These are phyloP conservation scores for Obelidium mucronatum DNA, from an alignment of 192 early-diverging fungal genomes.

Conservation along the genomic window DNA sequence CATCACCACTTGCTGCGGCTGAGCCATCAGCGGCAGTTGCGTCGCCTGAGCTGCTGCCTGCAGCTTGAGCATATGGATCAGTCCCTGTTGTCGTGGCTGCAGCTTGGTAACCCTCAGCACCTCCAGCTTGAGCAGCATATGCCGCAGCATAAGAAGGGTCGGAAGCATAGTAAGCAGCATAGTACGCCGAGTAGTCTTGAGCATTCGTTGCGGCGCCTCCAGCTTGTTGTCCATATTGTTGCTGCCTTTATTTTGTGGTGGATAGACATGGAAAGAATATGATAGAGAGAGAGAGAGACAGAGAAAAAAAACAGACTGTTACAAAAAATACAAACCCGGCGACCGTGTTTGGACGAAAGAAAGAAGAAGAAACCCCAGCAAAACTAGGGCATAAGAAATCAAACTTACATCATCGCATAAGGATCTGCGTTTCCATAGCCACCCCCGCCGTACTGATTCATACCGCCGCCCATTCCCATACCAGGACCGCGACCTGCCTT, in stretches of 20 bases:
- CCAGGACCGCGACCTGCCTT: slow-evolving; percentile 6
- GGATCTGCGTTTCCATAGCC: neutral
- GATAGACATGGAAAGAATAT: no score
- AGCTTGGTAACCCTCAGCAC: neutral
- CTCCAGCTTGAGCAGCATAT: neutral
- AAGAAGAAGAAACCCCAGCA: no score
- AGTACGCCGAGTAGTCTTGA: no score
- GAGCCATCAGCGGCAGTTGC: neutral
- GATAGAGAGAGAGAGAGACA: no score
- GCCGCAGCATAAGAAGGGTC: neutral
- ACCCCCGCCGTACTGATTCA: neutral
- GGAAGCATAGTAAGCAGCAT: no score
- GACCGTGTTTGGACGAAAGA: no score
- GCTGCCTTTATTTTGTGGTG: no score
- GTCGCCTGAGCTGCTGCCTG: slow-evolving; percentile 3
- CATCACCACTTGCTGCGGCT: slow-evolving; percentile 15
- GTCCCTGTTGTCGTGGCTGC: neutral
- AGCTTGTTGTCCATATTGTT: no score
- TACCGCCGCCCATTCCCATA: neutral
- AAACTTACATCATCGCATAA: neutral
- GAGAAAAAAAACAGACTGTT: no score
- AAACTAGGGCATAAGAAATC: no score
- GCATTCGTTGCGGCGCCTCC: no score
- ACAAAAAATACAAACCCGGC: no score
- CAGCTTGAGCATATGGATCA: neutral